A percentile compares a stretch with the other conserved stretches of the same genome.
Evolutionary conservation across 345 rosid species (phyloP).

Genomic region (Pseudoturritis turrita): DNA sequence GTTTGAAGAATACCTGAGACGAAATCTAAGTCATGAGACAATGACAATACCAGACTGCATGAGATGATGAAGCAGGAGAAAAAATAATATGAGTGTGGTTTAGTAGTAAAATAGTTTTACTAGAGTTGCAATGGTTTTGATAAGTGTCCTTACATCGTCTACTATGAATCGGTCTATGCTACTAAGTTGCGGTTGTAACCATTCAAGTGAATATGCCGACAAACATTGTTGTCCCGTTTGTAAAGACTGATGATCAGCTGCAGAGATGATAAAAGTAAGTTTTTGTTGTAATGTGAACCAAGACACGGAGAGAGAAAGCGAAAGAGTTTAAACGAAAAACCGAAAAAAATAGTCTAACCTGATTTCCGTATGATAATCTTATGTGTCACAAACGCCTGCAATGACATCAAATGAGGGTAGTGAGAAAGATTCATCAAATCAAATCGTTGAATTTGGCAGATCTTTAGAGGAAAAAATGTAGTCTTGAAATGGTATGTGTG

Average conservation of each 20-base stretch:
- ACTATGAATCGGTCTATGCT: slow-evolving; percentile 47
- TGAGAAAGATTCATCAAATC: slow-evolving; percentile 14
- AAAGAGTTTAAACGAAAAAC: background rate
- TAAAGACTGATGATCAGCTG: slow-evolving; percentile 38
- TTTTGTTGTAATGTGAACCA: background rate
- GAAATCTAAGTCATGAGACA: slow-evolving; percentile 13
- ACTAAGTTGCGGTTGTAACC: slow-evolving; percentile 55
- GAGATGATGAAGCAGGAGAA: background rate
- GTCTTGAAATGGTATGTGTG: background rate
- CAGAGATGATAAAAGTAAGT: background rate
- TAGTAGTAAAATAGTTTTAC: background rate
- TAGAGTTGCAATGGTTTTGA: background rate
- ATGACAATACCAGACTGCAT: slow-evolving; percentile 29
- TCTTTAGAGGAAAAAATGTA: background rate
- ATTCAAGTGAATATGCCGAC: slow-evolving; percentile 40
- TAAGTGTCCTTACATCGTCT: slow-evolving; percentile 41
- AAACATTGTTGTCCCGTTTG: slow-evolving; percentile 10
- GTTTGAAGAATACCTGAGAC: slow-evolving; percentile 8
- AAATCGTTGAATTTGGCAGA: background rate
- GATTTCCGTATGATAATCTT: slow-evolving; percentile 41
- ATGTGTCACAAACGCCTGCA: slow-evolving; percentile 79
- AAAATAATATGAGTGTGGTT: background rate
- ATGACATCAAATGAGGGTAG: background rate
- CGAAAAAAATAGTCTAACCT: slow-evolving; percentile 33
- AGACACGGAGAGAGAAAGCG: background rate